phyloP scores from a whole-genome alignment of 208 protist genomes.

The Trichomonas gallinae region DNA sequence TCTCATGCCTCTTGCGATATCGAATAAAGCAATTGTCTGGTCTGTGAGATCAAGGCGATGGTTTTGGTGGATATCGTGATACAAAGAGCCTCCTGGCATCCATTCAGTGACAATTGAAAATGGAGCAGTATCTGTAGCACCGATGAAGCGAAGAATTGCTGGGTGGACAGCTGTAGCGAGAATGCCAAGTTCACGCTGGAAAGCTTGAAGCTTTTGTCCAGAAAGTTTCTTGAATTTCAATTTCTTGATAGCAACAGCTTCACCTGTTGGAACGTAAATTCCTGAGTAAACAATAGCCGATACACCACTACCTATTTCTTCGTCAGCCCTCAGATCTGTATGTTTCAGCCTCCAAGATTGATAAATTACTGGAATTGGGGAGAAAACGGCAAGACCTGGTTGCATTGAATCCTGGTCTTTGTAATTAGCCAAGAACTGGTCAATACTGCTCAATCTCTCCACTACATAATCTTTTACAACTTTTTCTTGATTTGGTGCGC shows the following conservation, averaged over 20 bases:
- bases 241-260: neutral
- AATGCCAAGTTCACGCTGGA: neutral
- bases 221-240: neutral
- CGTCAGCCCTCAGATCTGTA: neutral
- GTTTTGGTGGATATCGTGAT: neutral
- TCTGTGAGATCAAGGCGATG: neutral
- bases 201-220: neutral
- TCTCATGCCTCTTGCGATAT: neutral
- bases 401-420: neutral
- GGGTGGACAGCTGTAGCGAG: neutral
- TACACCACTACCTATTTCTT: neutral
- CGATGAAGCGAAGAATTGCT: neutral
- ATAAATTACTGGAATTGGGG: neutral
- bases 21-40: neutral
- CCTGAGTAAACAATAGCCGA: neutral
- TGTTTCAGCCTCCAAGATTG: neutral
- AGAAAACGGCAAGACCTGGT: neutral
- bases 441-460: neutral
- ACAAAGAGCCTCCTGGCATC: neutral
- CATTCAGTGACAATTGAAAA: constrained; percentile 18
- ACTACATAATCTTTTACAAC: neutral
- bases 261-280: neutral
- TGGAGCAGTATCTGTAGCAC: neutral
- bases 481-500: neutral
- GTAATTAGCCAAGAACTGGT: neutral